These are phyloP conservation scores for Avena eriantha DNA, from an alignment of 176 grass and related monocot genomes.

Conservation along the genomic window DNA sequence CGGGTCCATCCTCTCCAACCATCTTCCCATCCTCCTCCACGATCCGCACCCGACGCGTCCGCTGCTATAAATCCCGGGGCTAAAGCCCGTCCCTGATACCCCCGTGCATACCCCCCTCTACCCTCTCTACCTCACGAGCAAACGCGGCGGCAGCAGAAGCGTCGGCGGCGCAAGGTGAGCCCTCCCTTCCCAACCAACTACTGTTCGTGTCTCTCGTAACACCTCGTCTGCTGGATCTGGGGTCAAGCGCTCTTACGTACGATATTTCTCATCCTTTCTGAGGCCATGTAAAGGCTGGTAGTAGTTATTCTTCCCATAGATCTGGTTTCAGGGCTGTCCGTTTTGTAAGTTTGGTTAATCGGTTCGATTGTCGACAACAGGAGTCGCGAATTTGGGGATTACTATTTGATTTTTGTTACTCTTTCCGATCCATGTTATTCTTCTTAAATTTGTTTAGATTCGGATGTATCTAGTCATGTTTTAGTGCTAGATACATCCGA, in stretches of 20 bases:
- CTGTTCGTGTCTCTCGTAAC: not conserved
- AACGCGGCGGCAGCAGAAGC: not conserved
- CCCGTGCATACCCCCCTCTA: slow-evolving; percentile 10
- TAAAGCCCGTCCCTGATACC: not conserved
- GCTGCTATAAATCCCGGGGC: slow-evolving; percentile 24
- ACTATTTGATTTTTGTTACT: not conserved
- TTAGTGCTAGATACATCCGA: too few relatives aligned
- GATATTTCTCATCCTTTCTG: not conserved
- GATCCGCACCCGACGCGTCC: slow-evolving; percentile 25
- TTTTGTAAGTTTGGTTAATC: not conserved
- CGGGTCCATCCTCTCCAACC: not conserved
- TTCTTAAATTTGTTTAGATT: too few relatives aligned
- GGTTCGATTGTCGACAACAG: not conserved
- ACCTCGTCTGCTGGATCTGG: not conserved
- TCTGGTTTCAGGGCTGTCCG: not conserved
- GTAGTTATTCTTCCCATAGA: not conserved
- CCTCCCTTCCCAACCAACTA: not conserved
- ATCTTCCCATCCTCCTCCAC: not conserved
- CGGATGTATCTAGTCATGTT: too few relatives aligned
- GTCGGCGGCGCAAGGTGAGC: slow-evolving; percentile 25
- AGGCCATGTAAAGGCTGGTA: not conserved
- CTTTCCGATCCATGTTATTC: too few relatives aligned
- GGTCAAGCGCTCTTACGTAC: not conserved
- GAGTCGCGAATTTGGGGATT: not conserved
- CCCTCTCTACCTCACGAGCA: not conserved